A percentile compares a stretch with the other conserved stretches of the same genome.
Evolutionary conservation across 371 early-diverging fungal genomes (phyloP).

Genomic region (Actinomortierella wolfii): DNA sequence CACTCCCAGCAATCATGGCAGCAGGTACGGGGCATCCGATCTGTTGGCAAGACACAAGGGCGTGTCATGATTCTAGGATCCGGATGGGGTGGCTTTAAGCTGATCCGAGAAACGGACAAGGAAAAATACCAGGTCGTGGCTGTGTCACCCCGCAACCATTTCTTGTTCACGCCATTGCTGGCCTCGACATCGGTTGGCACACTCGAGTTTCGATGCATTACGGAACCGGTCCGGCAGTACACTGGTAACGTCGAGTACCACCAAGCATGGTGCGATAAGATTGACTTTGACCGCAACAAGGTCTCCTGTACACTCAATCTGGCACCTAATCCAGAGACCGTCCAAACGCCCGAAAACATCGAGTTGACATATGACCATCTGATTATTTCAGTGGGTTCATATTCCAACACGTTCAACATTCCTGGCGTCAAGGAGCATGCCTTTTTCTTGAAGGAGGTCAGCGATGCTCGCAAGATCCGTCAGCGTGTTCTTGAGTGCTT

Average conservation of each 20-base stretch:
- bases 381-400: slow-evolving; percentile 83
- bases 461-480: slow-evolving; percentile 76
- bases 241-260: slow-evolving; percentile 62
- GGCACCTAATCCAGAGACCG: slow-evolving; percentile 14
- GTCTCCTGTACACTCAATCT: slow-evolving; percentile 48
- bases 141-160: slow-evolving; percentile 81
- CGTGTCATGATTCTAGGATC: slow-evolving; percentile 62
- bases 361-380: slow-evolving; percentile 75
- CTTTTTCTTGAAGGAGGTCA: slow-evolving; percentile 73
- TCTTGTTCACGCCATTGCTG: slow-evolving; percentile 83
- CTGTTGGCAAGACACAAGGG: slow-evolving; percentile 9
- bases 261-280: slow-evolving; percentile 68
- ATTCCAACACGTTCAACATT: slow-evolving; percentile 81
- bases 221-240: slow-evolving; percentile 73
- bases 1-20: no score
- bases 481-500: slow-evolving; percentile 75
- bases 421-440: slow-evolving; percentile 81
- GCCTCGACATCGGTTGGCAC: slow-evolving; percentile 86
- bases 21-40: not conserved
- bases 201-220: slow-evolving; percentile 79
- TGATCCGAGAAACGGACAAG: slow-evolving; percentile 63
- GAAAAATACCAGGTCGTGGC: slow-evolving; percentile 70
- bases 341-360: slow-evolving; percentile 22
- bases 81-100: slow-evolving; percentile 75
- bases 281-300: slow-evolving; percentile 53